Conservation (phyloP, 768 basidiomycete species). For the Amyloporia xantha region DNA sequence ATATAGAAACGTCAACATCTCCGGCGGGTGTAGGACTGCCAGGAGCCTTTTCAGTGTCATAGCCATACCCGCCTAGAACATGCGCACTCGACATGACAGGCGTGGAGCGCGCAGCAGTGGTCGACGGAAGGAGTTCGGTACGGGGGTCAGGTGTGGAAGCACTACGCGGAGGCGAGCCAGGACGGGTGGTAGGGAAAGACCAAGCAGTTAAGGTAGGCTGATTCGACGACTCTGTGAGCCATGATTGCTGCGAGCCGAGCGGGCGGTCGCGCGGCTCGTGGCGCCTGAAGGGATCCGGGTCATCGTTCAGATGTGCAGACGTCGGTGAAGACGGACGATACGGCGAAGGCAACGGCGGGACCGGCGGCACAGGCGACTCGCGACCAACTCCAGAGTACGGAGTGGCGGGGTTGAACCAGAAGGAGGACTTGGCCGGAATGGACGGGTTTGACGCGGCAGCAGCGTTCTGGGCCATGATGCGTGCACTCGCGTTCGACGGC, state of each 20-base stretch:
- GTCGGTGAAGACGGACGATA: conserved; percentile 44
- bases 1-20: conserved; percentile 49
- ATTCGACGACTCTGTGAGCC: conserved; percentile 62
- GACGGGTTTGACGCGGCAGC: conserved; percentile 28
- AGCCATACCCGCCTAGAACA: conserved; percentile 67
- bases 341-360: conserved; percentile 48
- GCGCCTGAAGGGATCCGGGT: conserved; percentile 60
- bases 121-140: conserved; percentile 32
- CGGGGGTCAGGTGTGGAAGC: conserved; percentile 35
- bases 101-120: conserved; percentile 38
- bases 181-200: conserved; percentile 55
- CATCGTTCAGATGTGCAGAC: conserved; percentile 30
- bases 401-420: conserved; percentile 51
- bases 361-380: conserved; percentile 46
- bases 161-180: conserved; percentile 25
- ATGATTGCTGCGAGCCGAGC: conserved; percentile 60
- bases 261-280: conserved; percentile 30
- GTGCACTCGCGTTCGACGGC: conserved; percentile 29
- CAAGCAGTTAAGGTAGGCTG: conserved; percentile 56
- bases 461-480: conserved; percentile 25
- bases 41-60: conserved; percentile 45
- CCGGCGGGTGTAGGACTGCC: conserved; percentile 33
- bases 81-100: conserved; percentile 51
- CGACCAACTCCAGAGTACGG: conserved; percentile 26
- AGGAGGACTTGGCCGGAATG: conserved; percentile 46